A percentile compares a stretch with the other conserved stretches of the same genome.
phyloP scores from a whole-genome alignment of 371 early-diverging fungal species.

The Mucor velutinosus region DNA sequence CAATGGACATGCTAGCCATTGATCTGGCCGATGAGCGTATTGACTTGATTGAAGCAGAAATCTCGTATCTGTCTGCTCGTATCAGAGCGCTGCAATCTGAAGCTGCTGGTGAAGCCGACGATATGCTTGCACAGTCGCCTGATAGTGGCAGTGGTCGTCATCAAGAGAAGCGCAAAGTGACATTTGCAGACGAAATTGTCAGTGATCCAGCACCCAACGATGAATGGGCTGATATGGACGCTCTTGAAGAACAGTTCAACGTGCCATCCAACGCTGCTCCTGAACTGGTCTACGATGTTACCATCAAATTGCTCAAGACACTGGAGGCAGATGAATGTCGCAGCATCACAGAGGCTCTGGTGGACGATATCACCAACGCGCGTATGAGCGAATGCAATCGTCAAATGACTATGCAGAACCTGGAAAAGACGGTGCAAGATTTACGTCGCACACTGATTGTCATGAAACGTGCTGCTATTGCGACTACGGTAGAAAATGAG shows the following conservation, averaged over 20 bases:
- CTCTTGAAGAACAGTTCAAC: conserved; percentile 60
- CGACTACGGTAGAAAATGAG: conserved; percentile 79
- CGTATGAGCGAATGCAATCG: conserved; percentile 67
- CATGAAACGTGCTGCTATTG: conserved; percentile 81
- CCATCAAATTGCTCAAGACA: conserved; percentile 68
- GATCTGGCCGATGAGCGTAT: conserved; percentile 83
- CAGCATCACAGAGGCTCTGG: conserved; percentile 67
- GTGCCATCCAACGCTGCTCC: conserved; percentile 60
- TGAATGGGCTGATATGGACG: conserved; percentile 54
- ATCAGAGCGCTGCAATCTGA: conserved; percentile 74
- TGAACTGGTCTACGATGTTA: conserved; percentile 62
- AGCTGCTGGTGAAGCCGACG: conserved; percentile 57
- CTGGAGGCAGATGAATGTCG: conserved; percentile 73
- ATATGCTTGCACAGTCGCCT: neutral
- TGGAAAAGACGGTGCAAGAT: conserved; percentile 74
- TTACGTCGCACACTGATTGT: conserved; percentile 75
- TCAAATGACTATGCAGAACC: conserved; percentile 61
- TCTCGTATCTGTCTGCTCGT: conserved; percentile 72
- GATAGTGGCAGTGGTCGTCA: neutral
- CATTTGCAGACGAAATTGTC: conserved; percentile 53
- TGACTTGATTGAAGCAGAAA: conserved; percentile 82
- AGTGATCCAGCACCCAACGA: conserved; percentile 36
- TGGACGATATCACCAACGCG: conserved; percentile 77
- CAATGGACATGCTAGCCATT: conserved; percentile 57
- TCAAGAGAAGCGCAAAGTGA: conserved; percentile 36